Evolutionary conservation across 225 moss, liverwort and hornwort genomes (phyloP).

Genomic region (Thuidium tamariscinum): DNA sequence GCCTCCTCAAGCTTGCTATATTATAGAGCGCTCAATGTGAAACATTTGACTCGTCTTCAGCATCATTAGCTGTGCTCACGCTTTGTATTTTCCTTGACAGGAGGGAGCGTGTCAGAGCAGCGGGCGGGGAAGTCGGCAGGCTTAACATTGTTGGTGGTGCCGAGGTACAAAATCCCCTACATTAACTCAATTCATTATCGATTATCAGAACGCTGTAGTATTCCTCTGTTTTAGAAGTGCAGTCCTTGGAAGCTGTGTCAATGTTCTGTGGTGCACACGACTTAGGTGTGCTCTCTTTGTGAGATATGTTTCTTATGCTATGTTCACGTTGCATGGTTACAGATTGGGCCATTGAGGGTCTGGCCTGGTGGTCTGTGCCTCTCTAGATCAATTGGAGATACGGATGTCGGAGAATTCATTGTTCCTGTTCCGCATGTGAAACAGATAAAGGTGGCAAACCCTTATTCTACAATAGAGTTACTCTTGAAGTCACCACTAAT

Average conservation of each 20-base stretch:
- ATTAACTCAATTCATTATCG: neutral
- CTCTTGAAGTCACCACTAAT: neutral
- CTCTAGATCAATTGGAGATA: constrained; percentile 83
- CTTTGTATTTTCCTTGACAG: constrained; percentile 2
- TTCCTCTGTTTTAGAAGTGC: neutral
- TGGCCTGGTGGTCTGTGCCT: constrained; percentile 90
- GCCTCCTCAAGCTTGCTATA: neutral
- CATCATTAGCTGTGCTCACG: neutral
- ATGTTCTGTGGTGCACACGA: neutral
- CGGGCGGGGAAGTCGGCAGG: constrained; percentile 83
- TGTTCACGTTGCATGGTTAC: neutral
- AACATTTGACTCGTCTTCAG: neutral
- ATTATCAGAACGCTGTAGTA: neutral
- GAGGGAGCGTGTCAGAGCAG: constrained; percentile 68
- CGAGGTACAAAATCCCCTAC: constrained; percentile 19
- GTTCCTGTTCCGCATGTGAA: constrained; percentile 89
- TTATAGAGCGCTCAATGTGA: neutral
- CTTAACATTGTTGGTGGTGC: constrained; percentile 73
- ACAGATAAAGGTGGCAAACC: constrained; percentile 49
- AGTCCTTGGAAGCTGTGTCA: neutral
- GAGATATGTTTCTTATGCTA: neutral
- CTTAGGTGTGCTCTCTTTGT: neutral
- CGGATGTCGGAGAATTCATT: constrained; percentile 81
- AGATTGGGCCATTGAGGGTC: constrained; percentile 88
- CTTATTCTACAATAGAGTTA: neutral